These are phyloP conservation scores for Colletotrichum gigasporum DNA, from an alignment of 2,329 filamentous ascomycete species.

Conservation along the genomic window DNA sequence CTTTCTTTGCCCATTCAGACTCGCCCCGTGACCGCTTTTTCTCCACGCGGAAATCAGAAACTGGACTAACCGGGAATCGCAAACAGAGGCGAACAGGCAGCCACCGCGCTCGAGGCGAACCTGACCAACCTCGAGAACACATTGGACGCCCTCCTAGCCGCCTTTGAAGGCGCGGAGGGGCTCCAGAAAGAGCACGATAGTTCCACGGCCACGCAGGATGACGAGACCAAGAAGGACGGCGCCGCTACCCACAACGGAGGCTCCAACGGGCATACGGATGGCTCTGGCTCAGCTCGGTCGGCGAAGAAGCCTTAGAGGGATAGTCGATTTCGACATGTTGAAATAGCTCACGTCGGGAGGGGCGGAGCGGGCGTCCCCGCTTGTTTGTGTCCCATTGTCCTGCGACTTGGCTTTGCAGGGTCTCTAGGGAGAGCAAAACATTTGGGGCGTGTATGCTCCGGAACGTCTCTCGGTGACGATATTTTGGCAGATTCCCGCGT, in stretches of 20 bases:
- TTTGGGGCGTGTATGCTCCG: no score
- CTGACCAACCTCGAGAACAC: slow-evolving; percentile 62
- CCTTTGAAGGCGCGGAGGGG: slow-evolving; percentile 47
- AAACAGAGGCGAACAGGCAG: slow-evolving; percentile 63
- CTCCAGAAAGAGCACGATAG: not conserved
- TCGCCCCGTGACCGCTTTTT: slow-evolving; percentile 17
- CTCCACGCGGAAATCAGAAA: not conserved
- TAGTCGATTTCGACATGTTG: not conserved
- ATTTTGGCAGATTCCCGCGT: not conserved
- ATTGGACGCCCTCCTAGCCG: slow-evolving; percentile 63
- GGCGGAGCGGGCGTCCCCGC: not conserved
- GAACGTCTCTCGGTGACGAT: slow-evolving; percentile 2
- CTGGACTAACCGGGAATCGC: slow-evolving; percentile 27
- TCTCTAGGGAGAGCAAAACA: not conserved
- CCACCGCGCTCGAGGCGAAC: slow-evolving; percentile 61
- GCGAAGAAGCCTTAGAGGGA: slow-evolving; percentile 3
- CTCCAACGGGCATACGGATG: not conserved
- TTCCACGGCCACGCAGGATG: not conserved
- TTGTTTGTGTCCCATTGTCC: not conserved
- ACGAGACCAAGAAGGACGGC: slow-evolving; percentile 5
- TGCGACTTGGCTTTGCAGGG: not conserved
- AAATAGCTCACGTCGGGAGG: not conserved
- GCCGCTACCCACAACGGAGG: not conserved
- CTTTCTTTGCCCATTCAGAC: slow-evolving; percentile 5
- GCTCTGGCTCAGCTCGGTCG: not conserved